Evolutionary conservation across 176 grass and related monocot species (phyloP).

Genomic region (Leersia perrieri): DNA sequence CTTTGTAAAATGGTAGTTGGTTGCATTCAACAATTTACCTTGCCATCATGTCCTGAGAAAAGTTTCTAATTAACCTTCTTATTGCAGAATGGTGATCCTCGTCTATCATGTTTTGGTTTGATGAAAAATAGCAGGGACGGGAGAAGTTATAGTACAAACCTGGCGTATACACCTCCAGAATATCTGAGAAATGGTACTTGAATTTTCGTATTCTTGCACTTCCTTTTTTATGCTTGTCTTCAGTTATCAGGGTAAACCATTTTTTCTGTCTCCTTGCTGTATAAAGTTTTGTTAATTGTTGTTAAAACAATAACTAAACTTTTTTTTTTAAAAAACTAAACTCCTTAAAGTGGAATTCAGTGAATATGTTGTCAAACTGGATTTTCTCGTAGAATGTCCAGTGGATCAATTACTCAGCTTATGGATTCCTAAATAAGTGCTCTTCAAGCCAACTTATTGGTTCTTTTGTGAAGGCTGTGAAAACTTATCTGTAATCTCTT

Average conservation of each 20-base stretch:
- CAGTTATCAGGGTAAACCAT: background rate
- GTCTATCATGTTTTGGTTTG: conserved; percentile 80
- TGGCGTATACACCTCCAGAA: conserved; percentile 92
- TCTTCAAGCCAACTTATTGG: background rate
- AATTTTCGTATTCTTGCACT: conserved; percentile 3
- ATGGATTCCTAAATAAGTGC: background rate
- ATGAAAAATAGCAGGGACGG: conserved; percentile 97
- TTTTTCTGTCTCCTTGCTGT: background rate
- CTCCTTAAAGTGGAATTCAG: background rate
- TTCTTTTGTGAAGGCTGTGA: background rate
- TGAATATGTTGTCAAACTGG: background rate
- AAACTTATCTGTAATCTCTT: background rate
- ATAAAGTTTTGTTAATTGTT: background rate
- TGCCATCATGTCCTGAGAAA: conserved; percentile 6
- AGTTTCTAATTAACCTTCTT: conserved; percentile 13
- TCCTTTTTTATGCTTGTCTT: background rate
- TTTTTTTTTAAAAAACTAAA: too few relatives aligned
- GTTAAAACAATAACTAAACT: background rate
- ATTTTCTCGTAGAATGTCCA: background rate
- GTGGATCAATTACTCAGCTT: background rate
- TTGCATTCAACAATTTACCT: conserved; percentile 1
- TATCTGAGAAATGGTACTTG: conserved; percentile 87
- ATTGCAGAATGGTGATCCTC: conserved; percentile 67
- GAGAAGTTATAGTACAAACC: conserved; percentile 87
- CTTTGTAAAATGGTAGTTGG: background rate